Percentiles rank a stretch among this genome's conserved stretches.
Conservation (phyloP, 208 protist species). For the Angomonas deanei region DNA sequence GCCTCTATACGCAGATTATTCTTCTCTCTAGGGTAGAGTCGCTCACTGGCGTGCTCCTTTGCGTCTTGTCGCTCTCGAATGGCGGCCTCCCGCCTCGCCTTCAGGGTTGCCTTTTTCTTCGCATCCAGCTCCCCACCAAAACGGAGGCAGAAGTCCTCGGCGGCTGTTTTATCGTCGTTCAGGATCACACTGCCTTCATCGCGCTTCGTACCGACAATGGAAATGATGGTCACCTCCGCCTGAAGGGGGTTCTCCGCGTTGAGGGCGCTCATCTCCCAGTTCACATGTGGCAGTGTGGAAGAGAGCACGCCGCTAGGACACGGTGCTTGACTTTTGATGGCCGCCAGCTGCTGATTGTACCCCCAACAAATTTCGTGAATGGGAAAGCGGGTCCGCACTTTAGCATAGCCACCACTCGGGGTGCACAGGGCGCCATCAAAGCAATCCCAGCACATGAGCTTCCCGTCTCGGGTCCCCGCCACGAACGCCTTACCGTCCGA, state of each 20-base stretch:
- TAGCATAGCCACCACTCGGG: constrained; percentile 25
- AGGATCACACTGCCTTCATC: constrained; percentile 26
- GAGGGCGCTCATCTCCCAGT: constrained; percentile 1
- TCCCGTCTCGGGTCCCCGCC: constrained; percentile 28
- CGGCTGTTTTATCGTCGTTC: constrained; percentile 14
- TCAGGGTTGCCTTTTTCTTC: constrained; percentile 18
- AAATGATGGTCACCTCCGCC: constrained; percentile 38
- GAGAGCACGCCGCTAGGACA: constrained; percentile 19
- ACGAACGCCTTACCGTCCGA: constrained; percentile 71
- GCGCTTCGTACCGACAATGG: constrained; percentile 37
- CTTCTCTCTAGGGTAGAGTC: constrained; percentile 15
- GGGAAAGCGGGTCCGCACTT: constrained; percentile 24
- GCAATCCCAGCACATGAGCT: constrained; percentile 56
- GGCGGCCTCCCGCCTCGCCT: constrained; percentile 6
- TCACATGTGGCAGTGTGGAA: constrained; percentile 4
- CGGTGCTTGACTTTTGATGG: constrained; percentile 36
- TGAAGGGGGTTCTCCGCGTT: constrained; percentile 10
- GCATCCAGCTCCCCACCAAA: constrained; percentile 42
- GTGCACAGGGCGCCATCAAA: constrained; percentile 55
- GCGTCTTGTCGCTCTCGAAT: constrained; percentile 15
- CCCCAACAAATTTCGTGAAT: constrained; percentile 53
- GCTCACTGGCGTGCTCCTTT: constrained; percentile 12
- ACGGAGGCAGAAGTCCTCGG: constrained; percentile 35
- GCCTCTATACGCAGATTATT: neutral
- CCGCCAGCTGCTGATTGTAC: constrained; percentile 40